Conservation (phyloP, 2,329 filamentous ascomycete genomes). For the Fusarium drepaniforme region DNA sequence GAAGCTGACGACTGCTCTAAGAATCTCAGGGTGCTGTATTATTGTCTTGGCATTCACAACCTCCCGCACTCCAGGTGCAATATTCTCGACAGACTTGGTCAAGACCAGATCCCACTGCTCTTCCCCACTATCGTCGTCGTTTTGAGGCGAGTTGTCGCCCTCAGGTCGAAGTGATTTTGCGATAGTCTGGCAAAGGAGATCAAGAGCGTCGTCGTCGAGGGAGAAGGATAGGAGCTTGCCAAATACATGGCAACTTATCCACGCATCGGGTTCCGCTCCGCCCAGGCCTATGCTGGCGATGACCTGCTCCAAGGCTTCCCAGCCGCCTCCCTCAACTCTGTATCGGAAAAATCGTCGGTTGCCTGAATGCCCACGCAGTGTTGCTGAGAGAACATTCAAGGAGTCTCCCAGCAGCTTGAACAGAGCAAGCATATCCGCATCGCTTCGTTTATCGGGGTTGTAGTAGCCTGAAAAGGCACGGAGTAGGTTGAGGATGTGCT, state of each 20-base stretch:
- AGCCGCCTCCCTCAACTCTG: slow-evolving; percentile 81
- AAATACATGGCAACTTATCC: slow-evolving; percentile 80
- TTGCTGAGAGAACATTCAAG: slow-evolving; percentile 80
- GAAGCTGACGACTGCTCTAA: slow-evolving; percentile 71
- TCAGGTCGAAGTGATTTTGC: slow-evolving; percentile 52
- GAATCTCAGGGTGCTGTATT: slow-evolving; percentile 72
- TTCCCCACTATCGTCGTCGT: slow-evolving; percentile 48
- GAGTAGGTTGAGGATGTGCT: slow-evolving; percentile 76
- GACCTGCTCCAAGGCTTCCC: slow-evolving; percentile 79
- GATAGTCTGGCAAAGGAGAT: slow-evolving; percentile 73
- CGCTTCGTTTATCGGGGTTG: slow-evolving; percentile 71
- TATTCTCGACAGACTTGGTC: slow-evolving; percentile 52
- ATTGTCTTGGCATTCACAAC: slow-evolving; percentile 64
- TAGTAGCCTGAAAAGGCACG: slow-evolving; percentile 82
- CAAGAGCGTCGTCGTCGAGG: slow-evolving; percentile 80
- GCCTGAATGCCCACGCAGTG: slow-evolving; percentile 82
- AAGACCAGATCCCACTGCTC: slow-evolving; percentile 55
- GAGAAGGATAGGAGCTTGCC: slow-evolving; percentile 86
- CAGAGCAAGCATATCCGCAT: slow-evolving; percentile 72
- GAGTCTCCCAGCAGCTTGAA: slow-evolving; percentile 78
- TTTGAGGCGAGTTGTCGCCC: slow-evolving; percentile 36
- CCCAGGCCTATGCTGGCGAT: slow-evolving; percentile 76
- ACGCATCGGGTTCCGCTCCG: slow-evolving; percentile 74
- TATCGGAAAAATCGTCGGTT: slow-evolving; percentile 90
- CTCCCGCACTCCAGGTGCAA: slow-evolving; percentile 57